Evolutionary conservation across 768 basidiomycete species (phyloP).

Genomic region (Gyrodon lividus): DNA sequence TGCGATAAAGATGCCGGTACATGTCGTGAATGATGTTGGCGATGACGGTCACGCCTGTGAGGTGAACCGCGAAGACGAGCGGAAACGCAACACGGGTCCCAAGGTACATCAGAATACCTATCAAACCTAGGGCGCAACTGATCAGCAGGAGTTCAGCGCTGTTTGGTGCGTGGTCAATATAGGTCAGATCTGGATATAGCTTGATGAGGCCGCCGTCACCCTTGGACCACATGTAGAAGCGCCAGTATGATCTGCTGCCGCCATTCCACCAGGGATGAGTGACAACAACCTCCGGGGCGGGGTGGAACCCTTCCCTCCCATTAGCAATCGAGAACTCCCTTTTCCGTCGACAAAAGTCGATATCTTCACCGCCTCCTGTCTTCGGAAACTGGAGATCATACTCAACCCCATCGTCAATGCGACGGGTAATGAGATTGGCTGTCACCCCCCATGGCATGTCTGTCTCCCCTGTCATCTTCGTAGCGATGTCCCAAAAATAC

Average conservation of each 20-base stretch:
- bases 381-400: slow-evolving; percentile 54
- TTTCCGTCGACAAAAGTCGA: slow-evolving; percentile 55
- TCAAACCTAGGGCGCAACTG: slow-evolving; percentile 12
- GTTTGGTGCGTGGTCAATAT: slow-evolving; percentile 47
- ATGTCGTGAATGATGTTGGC: slow-evolving; percentile 49
- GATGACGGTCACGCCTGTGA: slow-evolving; percentile 29
- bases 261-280: slow-evolving; percentile 59
- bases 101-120: slow-evolving; percentile 17
- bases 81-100: slow-evolving; percentile 12
- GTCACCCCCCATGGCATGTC: slow-evolving; percentile 66
- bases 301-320: slow-evolving; percentile 41
- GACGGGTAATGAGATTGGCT: slow-evolving; percentile 53
- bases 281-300: slow-evolving; percentile 49
- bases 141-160: slow-evolving; percentile 45
- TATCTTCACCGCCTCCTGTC: slow-evolving; percentile 65
- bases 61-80: slow-evolving; percentile 17
- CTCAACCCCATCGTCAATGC: slow-evolving; percentile 42
- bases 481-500: slow-evolving; percentile 62
- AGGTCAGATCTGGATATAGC: slow-evolving; percentile 46
- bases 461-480: slow-evolving; percentile 37
- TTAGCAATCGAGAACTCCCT: slow-evolving; percentile 36
- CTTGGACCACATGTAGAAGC: slow-evolving; percentile 59
- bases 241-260: slow-evolving; percentile 45
- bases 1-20: slow-evolving; percentile 47
- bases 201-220: slow-evolving; percentile 54